These are phyloP conservation scores for Neocucurbitaria cava DNA, from an alignment of 2,329 filamentous ascomycete species.

Conservation along the genomic window DNA sequence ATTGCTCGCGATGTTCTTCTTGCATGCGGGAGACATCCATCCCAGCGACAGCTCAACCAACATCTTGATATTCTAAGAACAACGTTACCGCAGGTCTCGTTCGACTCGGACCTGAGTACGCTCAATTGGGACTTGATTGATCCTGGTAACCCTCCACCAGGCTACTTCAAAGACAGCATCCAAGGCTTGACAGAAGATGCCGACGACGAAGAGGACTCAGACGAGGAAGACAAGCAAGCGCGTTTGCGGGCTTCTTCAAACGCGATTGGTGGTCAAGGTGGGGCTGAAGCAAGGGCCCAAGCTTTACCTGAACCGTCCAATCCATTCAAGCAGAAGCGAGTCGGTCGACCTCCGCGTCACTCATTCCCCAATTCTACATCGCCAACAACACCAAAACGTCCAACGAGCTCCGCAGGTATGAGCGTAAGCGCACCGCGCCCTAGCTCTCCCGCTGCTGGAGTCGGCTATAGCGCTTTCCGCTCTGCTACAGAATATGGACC, in stretches of 20 bases:
- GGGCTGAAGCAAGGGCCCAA: slow-evolving; percentile 31
- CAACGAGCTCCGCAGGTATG: slow-evolving; percentile 25
- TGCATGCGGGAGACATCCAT: slow-evolving; percentile 67
- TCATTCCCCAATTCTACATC: slow-evolving; percentile 31
- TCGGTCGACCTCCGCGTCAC: slow-evolving; percentile 46
- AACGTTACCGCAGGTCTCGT: slow-evolving; percentile 53
- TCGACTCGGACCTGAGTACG: slow-evolving; percentile 61
- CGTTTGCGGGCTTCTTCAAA: slow-evolving; percentile 23
- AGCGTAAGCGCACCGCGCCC: slow-evolving; percentile 35
- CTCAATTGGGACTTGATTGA: slow-evolving; percentile 69
- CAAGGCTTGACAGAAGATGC: slow-evolving; percentile 40
- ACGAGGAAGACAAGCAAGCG: slow-evolving; percentile 32
- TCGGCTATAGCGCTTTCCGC: slow-evolving; percentile 55
- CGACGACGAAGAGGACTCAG: slow-evolving; percentile 45
- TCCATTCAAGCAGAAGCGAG: slow-evolving; percentile 40
- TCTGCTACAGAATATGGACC: slow-evolving; percentile 31
- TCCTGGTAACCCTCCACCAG: slow-evolving; percentile 56
- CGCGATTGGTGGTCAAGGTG: slow-evolving; percentile 28
- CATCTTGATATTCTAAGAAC: slow-evolving; percentile 61
- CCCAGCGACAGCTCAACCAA: slow-evolving; percentile 64
- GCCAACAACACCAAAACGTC: slow-evolving; percentile 23
- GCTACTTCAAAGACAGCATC: slow-evolving; percentile 37
- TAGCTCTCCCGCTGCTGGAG: slow-evolving; percentile 18
- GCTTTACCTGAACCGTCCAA: slow-evolving; percentile 39
- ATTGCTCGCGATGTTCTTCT: slow-evolving; percentile 70